Conservation (phyloP, 2,329 filamentous ascomycete species). For the Orbilia quercus region DNA sequence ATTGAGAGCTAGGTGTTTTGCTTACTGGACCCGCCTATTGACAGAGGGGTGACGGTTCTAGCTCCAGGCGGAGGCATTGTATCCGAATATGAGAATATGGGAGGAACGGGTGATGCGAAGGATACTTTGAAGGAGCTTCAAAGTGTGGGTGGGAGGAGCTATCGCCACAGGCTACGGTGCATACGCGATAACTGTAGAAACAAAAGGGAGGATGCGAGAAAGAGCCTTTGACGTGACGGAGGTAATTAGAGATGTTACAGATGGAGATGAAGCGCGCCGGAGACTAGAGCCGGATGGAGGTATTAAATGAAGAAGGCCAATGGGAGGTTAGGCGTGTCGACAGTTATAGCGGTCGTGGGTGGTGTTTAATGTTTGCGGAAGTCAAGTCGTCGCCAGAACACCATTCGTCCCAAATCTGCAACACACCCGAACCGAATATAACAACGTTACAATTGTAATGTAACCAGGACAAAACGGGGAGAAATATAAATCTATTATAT, state of each 20-base stretch:
- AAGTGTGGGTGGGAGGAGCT: slow-evolving; percentile 1
- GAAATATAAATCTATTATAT: too few relatives aligned
- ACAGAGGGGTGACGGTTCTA: slow-evolving; percentile 49
- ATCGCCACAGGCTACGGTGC: not conserved
- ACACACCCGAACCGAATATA: too few relatives aligned
- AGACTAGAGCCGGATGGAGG: not conserved
- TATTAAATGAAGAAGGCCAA: too few relatives aligned
- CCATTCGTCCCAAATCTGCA: too few relatives aligned
- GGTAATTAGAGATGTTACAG: not conserved
- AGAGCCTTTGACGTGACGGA: not conserved
- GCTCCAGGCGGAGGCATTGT: slow-evolving; percentile 44
- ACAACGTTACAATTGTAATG: too few relatives aligned
- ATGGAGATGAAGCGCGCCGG: not conserved
- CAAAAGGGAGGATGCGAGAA: not conserved
- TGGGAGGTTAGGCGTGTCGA: too few relatives aligned
- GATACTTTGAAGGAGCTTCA: slow-evolving; percentile 4
- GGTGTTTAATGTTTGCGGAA: too few relatives aligned
- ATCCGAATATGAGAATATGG: slow-evolving; percentile 12
- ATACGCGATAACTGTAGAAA: not conserved
- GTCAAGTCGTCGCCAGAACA: too few relatives aligned
- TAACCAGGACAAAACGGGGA: too few relatives aligned
- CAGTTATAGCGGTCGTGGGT: too few relatives aligned
- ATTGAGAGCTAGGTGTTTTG: not conserved
- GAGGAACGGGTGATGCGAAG: slow-evolving; percentile 3
- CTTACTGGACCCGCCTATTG: slow-evolving; percentile 54